A percentile compares a stretch with the other conserved stretches of the same genome.
Conservation (phyloP, 73 alveolate genomes). For the Tetrahymena thermophila region DNA sequence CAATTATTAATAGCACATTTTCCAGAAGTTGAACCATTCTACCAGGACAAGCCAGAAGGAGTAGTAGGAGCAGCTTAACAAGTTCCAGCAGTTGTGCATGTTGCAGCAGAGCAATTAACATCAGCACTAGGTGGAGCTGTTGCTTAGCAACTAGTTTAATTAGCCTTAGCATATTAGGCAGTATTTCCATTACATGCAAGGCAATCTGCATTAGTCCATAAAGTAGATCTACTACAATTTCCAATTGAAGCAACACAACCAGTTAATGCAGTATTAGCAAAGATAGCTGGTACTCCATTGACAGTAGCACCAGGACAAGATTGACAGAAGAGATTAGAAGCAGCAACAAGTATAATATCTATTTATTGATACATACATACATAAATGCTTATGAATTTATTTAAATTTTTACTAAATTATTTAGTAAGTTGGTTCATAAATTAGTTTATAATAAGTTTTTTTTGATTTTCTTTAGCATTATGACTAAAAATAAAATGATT, state of each 20-base stretch:
- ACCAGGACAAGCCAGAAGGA: not conserved
- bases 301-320: not conserved
- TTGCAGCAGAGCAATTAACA: not conserved
- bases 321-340: not conserved
- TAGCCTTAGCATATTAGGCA: not conserved
- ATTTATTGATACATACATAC: too few relatives aligned
- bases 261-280: not conserved
- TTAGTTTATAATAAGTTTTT: too few relatives aligned
- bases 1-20: not conserved
- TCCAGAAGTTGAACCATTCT: not conserved
- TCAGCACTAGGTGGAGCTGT: not conserved
- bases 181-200: not conserved
- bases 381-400: too few relatives aligned
- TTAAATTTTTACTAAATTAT: too few relatives aligned
- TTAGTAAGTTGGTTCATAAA: too few relatives aligned
- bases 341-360: not conserved
- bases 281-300: not conserved
- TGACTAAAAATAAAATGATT: too few relatives aligned
- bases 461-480: too few relatives aligned
- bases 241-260: not conserved
- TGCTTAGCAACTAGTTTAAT: not conserved
- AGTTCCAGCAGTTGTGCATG: not conserved
- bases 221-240: not conserved
- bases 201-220: not conserved
- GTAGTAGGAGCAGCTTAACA: not conserved